Percentiles rank a stretch among this genome's conserved stretches.
These are phyloP conservation scores for Silene vulgaris DNA, from an alignment of 179 eudicot genomes.

Conservation along the genomic window DNA sequence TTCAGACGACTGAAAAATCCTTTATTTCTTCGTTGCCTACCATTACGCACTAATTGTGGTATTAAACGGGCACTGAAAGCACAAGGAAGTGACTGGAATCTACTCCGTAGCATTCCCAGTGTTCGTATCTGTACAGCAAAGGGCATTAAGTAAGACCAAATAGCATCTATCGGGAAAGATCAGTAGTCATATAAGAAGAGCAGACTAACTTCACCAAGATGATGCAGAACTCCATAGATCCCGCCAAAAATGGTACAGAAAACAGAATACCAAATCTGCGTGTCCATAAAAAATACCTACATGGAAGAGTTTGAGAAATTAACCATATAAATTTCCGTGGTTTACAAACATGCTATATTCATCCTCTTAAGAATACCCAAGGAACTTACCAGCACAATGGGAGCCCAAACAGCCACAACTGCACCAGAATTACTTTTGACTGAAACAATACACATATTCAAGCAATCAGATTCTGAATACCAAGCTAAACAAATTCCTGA, in stretches of 20 bases:
- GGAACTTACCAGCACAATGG: constrained; percentile 73
- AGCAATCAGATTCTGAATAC: constrained; percentile 15
- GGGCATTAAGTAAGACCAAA: constrained; percentile 26
- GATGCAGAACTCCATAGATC: constrained; percentile 80
- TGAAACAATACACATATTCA: constrained; percentile 28
- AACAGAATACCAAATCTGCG: constrained; percentile 98
- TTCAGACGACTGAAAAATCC: constrained; percentile 40
- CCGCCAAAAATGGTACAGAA: constrained; percentile 91
- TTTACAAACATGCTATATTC: neutral
- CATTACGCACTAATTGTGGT: constrained; percentile 45
- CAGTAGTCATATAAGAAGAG: constrained; percentile 4
- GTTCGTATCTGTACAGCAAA: constrained; percentile 65
- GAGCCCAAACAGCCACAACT: constrained; percentile 92
- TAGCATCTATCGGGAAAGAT: constrained; percentile 13
- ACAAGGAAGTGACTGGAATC: constrained; percentile 69
- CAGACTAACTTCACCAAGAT: constrained; percentile 84
- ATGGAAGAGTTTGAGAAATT: constrained; percentile 5
- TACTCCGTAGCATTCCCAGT: constrained; percentile 84
- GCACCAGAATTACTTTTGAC: constrained; percentile 91
- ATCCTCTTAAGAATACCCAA: neutral
- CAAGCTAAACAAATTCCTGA: constrained; percentile 9
- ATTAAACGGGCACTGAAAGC: constrained; percentile 64
- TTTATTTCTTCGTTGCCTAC: constrained; percentile 31
- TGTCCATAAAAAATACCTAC: constrained; percentile 95
- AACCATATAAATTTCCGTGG: neutral